Percentiles rank a stretch among this genome's conserved stretches.
These are phyloP conservation scores for Gossypium ekmanianum DNA, from an alignment of 345 rosid genomes.

Conservation along the genomic window DNA sequence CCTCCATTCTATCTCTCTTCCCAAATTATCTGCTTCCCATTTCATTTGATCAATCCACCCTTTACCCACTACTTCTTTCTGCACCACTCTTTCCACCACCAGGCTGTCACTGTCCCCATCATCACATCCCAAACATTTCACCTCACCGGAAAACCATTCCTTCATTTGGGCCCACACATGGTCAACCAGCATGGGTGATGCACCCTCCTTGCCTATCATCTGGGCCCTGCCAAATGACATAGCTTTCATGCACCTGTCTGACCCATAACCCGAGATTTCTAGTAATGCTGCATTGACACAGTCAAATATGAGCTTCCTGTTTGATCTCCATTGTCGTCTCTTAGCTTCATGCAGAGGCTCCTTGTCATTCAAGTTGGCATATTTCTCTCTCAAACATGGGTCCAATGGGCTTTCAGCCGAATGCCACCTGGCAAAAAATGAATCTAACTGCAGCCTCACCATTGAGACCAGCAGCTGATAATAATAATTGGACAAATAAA, in stretches of 20 bases:
- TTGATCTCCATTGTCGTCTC: conserved; percentile 61
- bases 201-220: conserved; percentile 15
- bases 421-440: conserved; percentile 53
- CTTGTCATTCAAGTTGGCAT: conserved; percentile 38
- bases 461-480: conserved; percentile 54
- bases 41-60: conserved; percentile 54
- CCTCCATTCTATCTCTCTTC: conserved; percentile 52
- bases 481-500: conserved; percentile 44
- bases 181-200: conserved; percentile 40
- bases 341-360: conserved; percentile 63
- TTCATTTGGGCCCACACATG: conserved; percentile 63
- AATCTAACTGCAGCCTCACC: conserved; percentile 32
- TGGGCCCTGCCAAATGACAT: conserved; percentile 24
- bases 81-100: conserved; percentile 63
- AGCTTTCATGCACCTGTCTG: conserved; percentile 28
- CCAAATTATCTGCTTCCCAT: conserved; percentile 50
- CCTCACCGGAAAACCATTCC: conserved; percentile 50
- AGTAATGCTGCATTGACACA: conserved; percentile 58
- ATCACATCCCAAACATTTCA: conserved; percentile 27
- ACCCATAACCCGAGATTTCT: conserved; percentile 39
- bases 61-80: conserved; percentile 67
- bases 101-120: conserved; percentile 56
- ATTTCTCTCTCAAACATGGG: conserved; percentile 59
- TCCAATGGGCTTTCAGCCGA: conserved; percentile 79
- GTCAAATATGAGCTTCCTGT: conserved; percentile 66